Conservation (phyloP, 192 early-diverging fungal genomes). For the Podila epicladia region DNA sequence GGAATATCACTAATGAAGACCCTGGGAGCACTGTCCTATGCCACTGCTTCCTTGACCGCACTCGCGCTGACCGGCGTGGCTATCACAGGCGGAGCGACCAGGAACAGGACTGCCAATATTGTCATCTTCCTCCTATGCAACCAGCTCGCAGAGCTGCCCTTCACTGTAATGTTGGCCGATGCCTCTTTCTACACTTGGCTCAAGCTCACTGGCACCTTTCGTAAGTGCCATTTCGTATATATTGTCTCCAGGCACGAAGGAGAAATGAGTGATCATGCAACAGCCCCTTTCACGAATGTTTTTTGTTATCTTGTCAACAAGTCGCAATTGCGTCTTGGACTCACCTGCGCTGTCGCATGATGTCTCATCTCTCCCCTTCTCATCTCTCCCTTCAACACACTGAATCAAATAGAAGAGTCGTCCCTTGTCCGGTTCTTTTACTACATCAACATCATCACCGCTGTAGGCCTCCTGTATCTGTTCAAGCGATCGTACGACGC, state of each 20-base stretch:
- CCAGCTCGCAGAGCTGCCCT: conserved; percentile 30
- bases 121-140: conserved; percentile 27
- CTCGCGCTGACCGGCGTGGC: conserved; percentile 36
- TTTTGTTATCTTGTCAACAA: too few relatives aligned
- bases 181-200: conserved; percentile 46
- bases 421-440: conserved; percentile 40
- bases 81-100: conserved; percentile 28
- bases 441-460: conserved; percentile 46
- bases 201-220: conserved; percentile 39
- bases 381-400: background rate
- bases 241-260: background rate
- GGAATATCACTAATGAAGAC: conserved; percentile 27
- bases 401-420: conserved; percentile 25
- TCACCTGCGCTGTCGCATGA: background rate
- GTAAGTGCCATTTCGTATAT: conserved; percentile 17
- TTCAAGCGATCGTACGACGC: conserved; percentile 34
- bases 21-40: conserved; percentile 30
- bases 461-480: conserved; percentile 31
- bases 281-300: too few relatives aligned
- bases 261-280: background rate
- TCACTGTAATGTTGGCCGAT: conserved; percentile 31
- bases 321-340: too few relatives aligned
- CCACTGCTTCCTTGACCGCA: conserved; percentile 21
- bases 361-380: background rate
- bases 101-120: conserved; percentile 24